These are phyloP conservation scores for Jaltomata sinuosa DNA, from an alignment of 257 asterid genomes.

Conservation along the genomic window DNA sequence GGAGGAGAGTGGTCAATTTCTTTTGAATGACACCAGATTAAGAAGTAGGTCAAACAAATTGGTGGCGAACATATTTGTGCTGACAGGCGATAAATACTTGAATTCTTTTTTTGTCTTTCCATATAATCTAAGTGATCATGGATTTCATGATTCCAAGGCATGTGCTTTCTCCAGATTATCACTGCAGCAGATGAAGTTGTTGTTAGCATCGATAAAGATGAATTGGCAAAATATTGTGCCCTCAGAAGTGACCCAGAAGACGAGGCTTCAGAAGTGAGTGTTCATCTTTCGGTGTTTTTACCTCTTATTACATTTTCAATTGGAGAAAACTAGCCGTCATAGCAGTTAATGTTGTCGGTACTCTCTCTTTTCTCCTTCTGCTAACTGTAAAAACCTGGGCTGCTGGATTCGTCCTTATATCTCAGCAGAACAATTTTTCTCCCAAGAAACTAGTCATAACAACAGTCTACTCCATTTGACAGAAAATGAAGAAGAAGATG, in stretches of 20 bases:
- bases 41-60: neutral
- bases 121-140: neutral
- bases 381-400: neutral
- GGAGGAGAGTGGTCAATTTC: neutral
- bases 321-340: neutral
- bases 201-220: constrained; percentile 63
- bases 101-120: neutral
- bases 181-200: constrained; percentile 70
- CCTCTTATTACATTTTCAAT: neutral
- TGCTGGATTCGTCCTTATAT: neutral
- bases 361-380: neutral
- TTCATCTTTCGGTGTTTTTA: constrained; percentile 3
- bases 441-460: constrained; percentile 6
- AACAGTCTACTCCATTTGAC: constrained; percentile 11
- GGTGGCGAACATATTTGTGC: neutral
- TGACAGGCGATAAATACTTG: neutral
- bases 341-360: neutral
- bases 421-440: neutral
- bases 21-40: neutral
- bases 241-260: constrained; percentile 78
- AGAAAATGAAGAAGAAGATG: constrained; percentile 83
- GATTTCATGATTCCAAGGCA: neutral
- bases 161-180: constrained; percentile 44
- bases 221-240: constrained; percentile 59
- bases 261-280: constrained; percentile 81